Base-by-base conservation (phyloP, 345 rosid species). In the Acer campestre region DNA sequence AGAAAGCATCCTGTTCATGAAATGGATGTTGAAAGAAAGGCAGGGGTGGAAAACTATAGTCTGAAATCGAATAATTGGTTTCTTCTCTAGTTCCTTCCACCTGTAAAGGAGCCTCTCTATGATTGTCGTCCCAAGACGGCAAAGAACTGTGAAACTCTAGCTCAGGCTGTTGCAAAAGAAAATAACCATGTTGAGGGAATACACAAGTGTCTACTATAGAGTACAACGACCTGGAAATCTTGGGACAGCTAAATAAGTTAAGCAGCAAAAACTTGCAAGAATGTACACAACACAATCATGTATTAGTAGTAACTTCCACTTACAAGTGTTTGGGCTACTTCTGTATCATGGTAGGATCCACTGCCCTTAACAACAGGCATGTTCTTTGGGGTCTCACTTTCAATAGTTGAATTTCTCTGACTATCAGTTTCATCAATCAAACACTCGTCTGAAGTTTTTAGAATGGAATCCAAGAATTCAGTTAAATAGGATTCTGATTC, bases 401-500 rank as follows among this genome's bases (percentile, higher is more conserved):
- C 82, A 38, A 66, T 44, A 29, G 66, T n/a, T 77, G 82, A 73
- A 63, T 53, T 51, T 53, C 4, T 72, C 68, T 23, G 79, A 68
- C 42, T 17, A 14, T 11, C 66, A 42, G 70, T n/a, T 44, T 75
- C 78, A 23, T 79, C 69, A 73, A 22, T 1, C 6, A 27, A 31
- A 76, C 18, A 22, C 46, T 83, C 90, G 4, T 81, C 86, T 18
- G 86, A 68, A 75, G 46, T 65, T 44, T 76, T 77, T 70, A 89
- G 78, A 71, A 90, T 25, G 10, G 89, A 88, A 71, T 88, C 74
- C 31, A 88, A 67, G 77, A 88, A 90, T 31, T 80, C 85, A 1
- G 88, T 78, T 14, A 82, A 64, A 77, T 65, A 18, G 9, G 81
- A 73, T 76, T 88, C 88, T 23, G 73, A 59, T 64, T 87, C 90